Evolutionary conservation across 2,329 filamentous ascomycete genomes (phyloP).

Genomic region (Cladosporium sp.): DNA sequence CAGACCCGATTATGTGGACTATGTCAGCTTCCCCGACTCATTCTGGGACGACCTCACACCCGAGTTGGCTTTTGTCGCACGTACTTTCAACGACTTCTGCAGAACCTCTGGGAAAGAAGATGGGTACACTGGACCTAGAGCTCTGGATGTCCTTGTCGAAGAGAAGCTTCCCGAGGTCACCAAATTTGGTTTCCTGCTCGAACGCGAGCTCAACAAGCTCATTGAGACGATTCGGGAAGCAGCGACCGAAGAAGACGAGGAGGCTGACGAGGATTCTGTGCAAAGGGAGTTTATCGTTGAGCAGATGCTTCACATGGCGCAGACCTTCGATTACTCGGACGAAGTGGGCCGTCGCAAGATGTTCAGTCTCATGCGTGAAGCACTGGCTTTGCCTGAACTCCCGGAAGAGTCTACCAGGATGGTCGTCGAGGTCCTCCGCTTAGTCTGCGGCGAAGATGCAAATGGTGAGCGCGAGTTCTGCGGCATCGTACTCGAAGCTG

Average conservation of each 20-base stretch:
- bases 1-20: constrained; percentile 76
- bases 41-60: constrained; percentile 82
- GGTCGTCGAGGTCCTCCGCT: constrained; percentile 75
- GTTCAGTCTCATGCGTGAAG: constrained; percentile 86
- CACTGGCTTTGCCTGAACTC: constrained; percentile 79
- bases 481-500: constrained; percentile 83
- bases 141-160: constrained; percentile 74
- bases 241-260: constrained; percentile 58
- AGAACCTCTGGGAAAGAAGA: constrained; percentile 58
- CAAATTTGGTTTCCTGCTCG: constrained; percentile 81
- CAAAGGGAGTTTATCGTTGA: constrained; percentile 96
- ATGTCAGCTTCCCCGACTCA: constrained; percentile 64
- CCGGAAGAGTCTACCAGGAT: constrained; percentile 93
- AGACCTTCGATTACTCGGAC: constrained; percentile 95
- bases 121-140: constrained; percentile 61
- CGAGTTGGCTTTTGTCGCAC: constrained; percentile 84
- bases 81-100: constrained; percentile 94
- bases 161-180: constrained; percentile 96
- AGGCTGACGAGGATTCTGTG: constrained; percentile 76
- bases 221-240: constrained; percentile 63
- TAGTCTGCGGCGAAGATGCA: constrained; percentile 74
- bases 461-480: constrained; percentile 81
- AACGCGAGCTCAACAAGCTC: constrained; percentile 73
- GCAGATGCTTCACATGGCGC: constrained; percentile 87
- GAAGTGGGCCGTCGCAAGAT: constrained; percentile 94